Evolutionary conservation across 805 yeast species (phyloP), one percentile per base, ranked within the genome.

Genomic region (Naumovozyma castellii): DNA sequence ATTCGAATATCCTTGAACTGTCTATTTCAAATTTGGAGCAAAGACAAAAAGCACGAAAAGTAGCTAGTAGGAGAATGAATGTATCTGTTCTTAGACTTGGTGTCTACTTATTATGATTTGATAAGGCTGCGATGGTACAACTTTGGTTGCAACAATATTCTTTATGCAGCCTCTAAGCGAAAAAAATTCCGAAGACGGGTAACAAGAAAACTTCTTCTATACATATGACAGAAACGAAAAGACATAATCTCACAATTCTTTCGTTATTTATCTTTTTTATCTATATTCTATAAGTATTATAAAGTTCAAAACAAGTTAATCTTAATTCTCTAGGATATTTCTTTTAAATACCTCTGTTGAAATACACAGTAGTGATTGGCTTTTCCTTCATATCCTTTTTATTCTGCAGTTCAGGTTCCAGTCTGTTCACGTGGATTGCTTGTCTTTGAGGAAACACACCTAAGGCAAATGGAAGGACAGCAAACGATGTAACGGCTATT

Each of bases 371-470:
- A 20, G 65, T 62, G 34, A 85, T 69, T 20, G 61, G 64, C 4
- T 69, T 61, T 6, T 94, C 95, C 12, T 76, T 57, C 37, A 66
- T 66, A 51, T 80, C 81, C 56, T 73, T 78, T 54, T 81, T 68
- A 30, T 67, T 71, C 14, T 67, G 71, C 60, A 90, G 76, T 42
- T 76, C 65, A 1, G 68, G 61, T 62, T 92, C 98, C 41, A 92
- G 66, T 33, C 69, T 66, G 15, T 61, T 45, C 5, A 79, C 81
- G 18, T 68, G 59, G 40, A 90, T 70, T 16, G 62, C 66, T 53
- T 86, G 78, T 59, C 82, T 76, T 62, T 88, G 97, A 10, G 99
- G 98, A 76, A 92, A 92, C 1, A 87, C 83, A 2, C 88, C 98
- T 57, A 92, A 68, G 0, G 97, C 97, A 66, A 92, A 85, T 18